A percentile compares a stretch with the other conserved stretches of the same genome.
Conservation (phyloP, 2,329 filamentous ascomycete species). For the Pseudogymnoascus sp. region DNA sequence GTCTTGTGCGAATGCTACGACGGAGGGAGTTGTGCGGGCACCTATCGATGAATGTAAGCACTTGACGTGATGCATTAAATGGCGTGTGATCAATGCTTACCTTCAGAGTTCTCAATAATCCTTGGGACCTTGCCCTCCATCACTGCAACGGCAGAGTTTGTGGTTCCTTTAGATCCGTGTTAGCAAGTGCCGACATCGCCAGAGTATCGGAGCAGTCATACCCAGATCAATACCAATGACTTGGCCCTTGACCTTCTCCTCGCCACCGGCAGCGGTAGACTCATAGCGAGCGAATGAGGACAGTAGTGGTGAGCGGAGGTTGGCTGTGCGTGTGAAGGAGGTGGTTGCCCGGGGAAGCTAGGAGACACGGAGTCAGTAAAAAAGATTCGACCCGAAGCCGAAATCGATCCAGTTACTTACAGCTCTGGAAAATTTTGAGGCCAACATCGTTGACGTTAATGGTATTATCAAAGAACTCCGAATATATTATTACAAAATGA, state of each 20-base stretch:
- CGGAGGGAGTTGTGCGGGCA: slow-evolving; percentile 84
- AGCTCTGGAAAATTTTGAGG: slow-evolving; percentile 64
- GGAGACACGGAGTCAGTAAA: slow-evolving; percentile 13
- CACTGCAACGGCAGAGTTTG: slow-evolving; percentile 92
- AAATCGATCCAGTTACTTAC: slow-evolving; percentile 43
- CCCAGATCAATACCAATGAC: slow-evolving; percentile 98
- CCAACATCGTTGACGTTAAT: slow-evolving; percentile 51
- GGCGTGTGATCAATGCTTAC: slow-evolving; percentile 40
- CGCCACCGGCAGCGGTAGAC: slow-evolving; percentile 47
- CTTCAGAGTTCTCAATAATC: slow-evolving; percentile 97
- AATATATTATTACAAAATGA: slow-evolving; percentile 7
- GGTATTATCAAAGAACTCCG: slow-evolving; percentile 14
- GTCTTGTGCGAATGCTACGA: slow-evolving; percentile 91
- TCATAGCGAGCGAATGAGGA: slow-evolving; percentile 72
- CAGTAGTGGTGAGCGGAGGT: slow-evolving; percentile 59
- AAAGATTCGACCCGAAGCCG: neutral
- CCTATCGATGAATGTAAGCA: slow-evolving; percentile 38
- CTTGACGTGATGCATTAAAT: neutral
- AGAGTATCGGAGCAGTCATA: slow-evolving; percentile 34
- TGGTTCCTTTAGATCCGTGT: slow-evolving; percentile 53
- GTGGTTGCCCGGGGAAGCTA: slow-evolving; percentile 72
- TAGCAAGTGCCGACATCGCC: slow-evolving; percentile 9
- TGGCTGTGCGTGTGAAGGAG: slow-evolving; percentile 58
- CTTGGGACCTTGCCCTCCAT: slow-evolving; percentile 95
- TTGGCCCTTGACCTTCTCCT: slow-evolving; percentile 81